Conservation (phyloP, 495 filamentous ascomycete genomes). For the Neurospora sp. region DNA sequence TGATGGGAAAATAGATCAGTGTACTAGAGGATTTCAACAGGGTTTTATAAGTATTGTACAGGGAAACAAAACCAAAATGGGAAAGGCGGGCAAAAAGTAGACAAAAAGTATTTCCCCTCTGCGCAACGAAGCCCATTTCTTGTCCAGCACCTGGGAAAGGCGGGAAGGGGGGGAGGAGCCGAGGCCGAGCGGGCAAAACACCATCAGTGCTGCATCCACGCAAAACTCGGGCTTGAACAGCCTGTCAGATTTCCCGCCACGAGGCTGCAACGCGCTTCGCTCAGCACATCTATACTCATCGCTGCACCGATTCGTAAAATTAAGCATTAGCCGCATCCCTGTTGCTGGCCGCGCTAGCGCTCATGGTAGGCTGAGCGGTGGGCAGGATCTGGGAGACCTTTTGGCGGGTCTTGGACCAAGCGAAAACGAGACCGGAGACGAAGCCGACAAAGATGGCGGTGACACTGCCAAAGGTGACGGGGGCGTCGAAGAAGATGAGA, state of each 20-base stretch:
- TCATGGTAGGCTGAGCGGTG: constrained; percentile 59
- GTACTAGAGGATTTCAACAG: not conserved
- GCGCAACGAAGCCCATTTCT: not conserved
- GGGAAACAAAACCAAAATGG: not conserved
- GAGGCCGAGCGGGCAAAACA: not conserved
- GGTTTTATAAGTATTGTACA: not conserved
- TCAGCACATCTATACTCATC: not conserved
- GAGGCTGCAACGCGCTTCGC: not conserved
- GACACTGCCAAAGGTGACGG: constrained; percentile 84
- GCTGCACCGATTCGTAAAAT: not conserved
- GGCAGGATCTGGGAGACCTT: constrained; percentile 55
- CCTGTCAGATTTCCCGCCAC: not conserved
- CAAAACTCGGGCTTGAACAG: not conserved
- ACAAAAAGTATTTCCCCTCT: not conserved
- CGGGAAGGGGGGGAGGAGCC: not conserved
- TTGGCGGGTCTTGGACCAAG: constrained; percentile 86
- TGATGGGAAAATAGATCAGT: not conserved
- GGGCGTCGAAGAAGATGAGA: constrained; percentile 88
- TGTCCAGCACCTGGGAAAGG: not conserved
- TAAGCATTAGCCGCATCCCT: constrained; percentile 56
- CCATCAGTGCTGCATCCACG: not conserved
- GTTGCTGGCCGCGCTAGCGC: constrained; percentile 87
- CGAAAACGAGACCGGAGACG: constrained; percentile 81
- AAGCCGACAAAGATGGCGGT: constrained; percentile 86
- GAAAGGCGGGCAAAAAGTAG: not conserved